A percentile compares a stretch with the other conserved stretches of the same genome.
These are phyloP conservation scores for Piromyces sp. DNA, from an alignment of 192 early-diverging fungal genomes.

Conservation along the genomic window DNA sequence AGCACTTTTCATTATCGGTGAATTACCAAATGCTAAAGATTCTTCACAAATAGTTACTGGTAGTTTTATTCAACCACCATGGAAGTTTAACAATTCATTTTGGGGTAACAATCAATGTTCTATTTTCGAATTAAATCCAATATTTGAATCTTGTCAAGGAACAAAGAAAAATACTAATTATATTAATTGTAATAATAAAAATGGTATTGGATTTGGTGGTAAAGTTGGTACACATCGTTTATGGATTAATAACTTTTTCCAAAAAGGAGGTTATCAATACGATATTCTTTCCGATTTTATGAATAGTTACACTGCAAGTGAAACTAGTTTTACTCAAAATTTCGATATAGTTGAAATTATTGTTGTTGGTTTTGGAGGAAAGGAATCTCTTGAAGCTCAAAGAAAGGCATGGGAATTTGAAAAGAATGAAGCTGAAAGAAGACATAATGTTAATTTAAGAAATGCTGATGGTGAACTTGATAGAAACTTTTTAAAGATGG, in stretches of 20 bases:
- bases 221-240: not conserved
- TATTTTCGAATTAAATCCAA: not conserved
- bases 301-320: not conserved
- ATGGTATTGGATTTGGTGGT: not conserved
- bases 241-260: not conserved
- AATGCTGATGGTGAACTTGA: not conserved
- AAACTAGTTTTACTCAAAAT: not conserved
- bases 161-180: not conserved
- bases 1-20: not conserved
- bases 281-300: not conserved
- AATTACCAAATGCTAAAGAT: not conserved
- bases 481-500: not conserved
- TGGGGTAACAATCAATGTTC: not conserved
- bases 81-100: not conserved
- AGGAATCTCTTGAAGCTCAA: not conserved
- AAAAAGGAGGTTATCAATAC: not conserved
- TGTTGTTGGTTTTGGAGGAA: not conserved
- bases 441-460: not conserved
- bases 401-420: not conserved
- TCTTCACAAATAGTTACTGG: not conserved
- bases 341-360: not conserved
- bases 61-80: not conserved
- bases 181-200: not conserved
- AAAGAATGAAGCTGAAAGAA: not conserved
- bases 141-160: not conserved